Base-by-base conservation (phyloP, 768 basidiomycete species). In the Trichaptum fuscoviolaceum region DNA sequence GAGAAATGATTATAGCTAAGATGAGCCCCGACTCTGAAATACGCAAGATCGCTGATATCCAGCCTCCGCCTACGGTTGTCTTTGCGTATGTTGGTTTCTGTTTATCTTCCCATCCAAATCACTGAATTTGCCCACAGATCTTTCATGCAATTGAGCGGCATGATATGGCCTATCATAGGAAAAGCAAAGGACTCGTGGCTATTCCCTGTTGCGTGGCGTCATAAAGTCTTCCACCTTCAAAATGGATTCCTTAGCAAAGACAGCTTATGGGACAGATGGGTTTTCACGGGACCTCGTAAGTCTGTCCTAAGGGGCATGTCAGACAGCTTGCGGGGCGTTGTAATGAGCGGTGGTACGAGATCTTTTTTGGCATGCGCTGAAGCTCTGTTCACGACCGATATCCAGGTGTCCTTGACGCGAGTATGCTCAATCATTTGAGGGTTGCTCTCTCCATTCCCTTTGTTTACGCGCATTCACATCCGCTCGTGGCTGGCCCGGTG, bases 201-300 rank as follows among this genome's bases (percentile, higher is more conserved):
- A 20, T 88, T 84, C 72, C 74, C 84, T 5, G 74, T 95, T 63
- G 92, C 88, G 1, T 87, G 86, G 82, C 83, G 91, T 35, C 95
- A 95, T 76, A 96, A 96, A 74, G 68, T 87, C 20, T 81, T 88
- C 0, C 84, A 82, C 2, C 75, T 95, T 4, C 73, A 76, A 0
- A 90, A 92, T 66, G 95, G 95, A 5, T 91, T 88, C 69, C 69
- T 94, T 57, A 88, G 85, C 18, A 89, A 89, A 72, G 87, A 90
- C 66, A 90, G 90, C 66, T 74, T 93, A n/a, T 94, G 92, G 90
- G 95, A 97, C 73, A 84, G 88, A 64, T 77, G 89, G 12, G 84
- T 93, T 30, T 91, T 93, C 74, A 87, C 88, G 65, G 75, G 77
- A 12, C 89, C 92, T 12, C 82, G 95, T 25, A 81, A 80, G 52